phyloP scores from a whole-genome alignment of 371 early-diverging fungal species.

The Polyrhizophydium stewartii region DNA sequence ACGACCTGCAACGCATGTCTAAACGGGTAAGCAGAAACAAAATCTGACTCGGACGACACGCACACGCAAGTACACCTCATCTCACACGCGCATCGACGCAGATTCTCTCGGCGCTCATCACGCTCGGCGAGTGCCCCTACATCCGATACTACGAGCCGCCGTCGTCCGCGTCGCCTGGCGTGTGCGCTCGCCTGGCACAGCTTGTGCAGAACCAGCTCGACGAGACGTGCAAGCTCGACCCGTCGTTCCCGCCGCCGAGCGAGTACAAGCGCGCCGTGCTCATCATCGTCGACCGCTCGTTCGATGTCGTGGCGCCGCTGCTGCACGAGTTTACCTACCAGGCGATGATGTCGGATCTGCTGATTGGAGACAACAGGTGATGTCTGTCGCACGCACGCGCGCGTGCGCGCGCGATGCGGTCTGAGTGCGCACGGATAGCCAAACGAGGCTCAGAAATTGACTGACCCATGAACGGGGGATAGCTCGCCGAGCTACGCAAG shows the following conservation, averaged over 20 bases:
- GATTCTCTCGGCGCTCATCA: slow-evolving; percentile 36
- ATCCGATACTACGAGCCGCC: slow-evolving; percentile 77
- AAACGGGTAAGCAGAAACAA: slow-evolving; percentile 22
- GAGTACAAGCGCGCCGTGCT: slow-evolving; percentile 68
- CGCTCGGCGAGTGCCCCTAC: slow-evolving; percentile 58
- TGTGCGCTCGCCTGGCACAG: slow-evolving; percentile 21
- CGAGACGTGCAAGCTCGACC: slow-evolving; percentile 45
- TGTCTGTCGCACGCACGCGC: no score
- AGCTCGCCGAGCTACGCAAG: slow-evolving; percentile 12
- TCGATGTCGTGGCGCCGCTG: slow-evolving; percentile 87
- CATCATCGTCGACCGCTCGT: slow-evolving; percentile 85
- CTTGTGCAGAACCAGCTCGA: slow-evolving; percentile 61
- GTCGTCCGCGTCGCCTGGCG: slow-evolving; percentile 4
- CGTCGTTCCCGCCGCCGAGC: slow-evolving; percentile 55
- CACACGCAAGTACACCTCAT: background rate
- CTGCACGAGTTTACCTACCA: slow-evolving; percentile 98
- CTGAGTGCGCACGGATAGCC: no score
- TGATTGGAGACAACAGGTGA: slow-evolving; percentile 31
- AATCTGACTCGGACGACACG: background rate
- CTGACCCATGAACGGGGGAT: background rate
- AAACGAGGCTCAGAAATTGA: no score
- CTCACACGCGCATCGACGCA: background rate
- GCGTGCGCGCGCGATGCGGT: no score
- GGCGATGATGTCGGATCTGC: slow-evolving; percentile 93
- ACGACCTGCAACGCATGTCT: slow-evolving; percentile 50